Evolutionary conservation across 495 filamentous ascomycete species (phyloP), one percentile per base, ranked within the genome.

Genomic region (Margaritispora aquatica): DNA sequence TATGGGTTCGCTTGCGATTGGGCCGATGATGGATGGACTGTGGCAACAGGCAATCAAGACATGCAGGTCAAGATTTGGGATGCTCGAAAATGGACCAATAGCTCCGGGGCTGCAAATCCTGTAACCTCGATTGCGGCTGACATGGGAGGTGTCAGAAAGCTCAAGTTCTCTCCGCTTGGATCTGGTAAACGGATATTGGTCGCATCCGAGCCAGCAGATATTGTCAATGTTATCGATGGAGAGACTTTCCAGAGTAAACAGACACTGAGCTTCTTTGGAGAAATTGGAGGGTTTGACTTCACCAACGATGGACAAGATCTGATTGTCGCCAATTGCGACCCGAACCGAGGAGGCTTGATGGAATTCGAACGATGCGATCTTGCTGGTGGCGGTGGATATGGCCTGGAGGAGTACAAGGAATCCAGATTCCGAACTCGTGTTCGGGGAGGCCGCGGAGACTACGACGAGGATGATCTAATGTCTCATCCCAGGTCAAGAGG

Each of bases 31-130:
- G 92, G 92, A 57, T 85, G 85, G 69, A 89, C 88, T 50, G 84
- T 96, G 55, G 93, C 93, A 11, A 96, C 93, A 2, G 90, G 88
- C 50, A 93, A 91, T 61, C 92, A 97, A 69, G 93, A 97, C 76
- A 86, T 81, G 70, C 83, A 82, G 17, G 81, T 93, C 62, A 85
- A 87, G 54, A 87, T 97, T 63, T 96, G 86, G 84, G 93, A 97
- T 68, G 86, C 88, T 2, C 83, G 93, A 22, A 86, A 80, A 49
- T 89, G 86, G 86, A 77, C 72, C 15, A 68, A 80, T 44, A 70
- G 59, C 41, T 72, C 70, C 13, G 78, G 82, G 26, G 53, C 57
- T 21, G 68, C 70, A 7, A 61, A 58, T 1, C 75, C 83, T 1
- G 71, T 96, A 5, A 75, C 78, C 55, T 81, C 81, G 8, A 75